Conservation (phyloP, 805 yeast species). For the Candida bentonensis region DNA sequence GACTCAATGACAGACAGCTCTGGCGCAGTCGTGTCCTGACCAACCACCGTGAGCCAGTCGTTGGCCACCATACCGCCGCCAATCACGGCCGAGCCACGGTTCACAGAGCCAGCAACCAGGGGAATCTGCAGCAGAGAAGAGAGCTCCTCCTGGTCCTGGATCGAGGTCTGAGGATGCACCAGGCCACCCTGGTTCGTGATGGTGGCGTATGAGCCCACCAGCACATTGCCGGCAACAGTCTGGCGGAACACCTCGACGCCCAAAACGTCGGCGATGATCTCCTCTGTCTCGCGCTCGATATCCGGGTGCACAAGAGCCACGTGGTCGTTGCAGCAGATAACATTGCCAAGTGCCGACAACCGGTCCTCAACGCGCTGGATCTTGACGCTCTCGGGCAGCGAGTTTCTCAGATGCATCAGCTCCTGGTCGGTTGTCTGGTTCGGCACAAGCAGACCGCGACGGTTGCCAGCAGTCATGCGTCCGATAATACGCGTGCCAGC, state of each 20-base stretch:
- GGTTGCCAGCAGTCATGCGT: conserved; percentile 95
- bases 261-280: conserved; percentile 89
- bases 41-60: conserved; percentile 96
- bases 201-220: conserved; percentile 93
- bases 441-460: conserved; percentile 94
- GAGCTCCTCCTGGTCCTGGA: conserved; percentile 96
- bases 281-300: conserved; percentile 98
- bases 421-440: conserved; percentile 98
- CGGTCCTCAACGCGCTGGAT: conserved; percentile 98
- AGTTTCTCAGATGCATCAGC: conserved; percentile 90
- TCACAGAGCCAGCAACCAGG: conserved; percentile 94
- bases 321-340: conserved; percentile 95
- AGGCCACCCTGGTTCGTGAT: conserved; percentile 95
- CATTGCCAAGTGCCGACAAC: conserved; percentile 92
- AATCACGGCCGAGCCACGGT: conserved; percentile 93
- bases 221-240: conserved; percentile 94
- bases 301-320: conserved; percentile 99
- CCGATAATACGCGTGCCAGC: conserved; percentile 98
- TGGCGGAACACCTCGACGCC: conserved; percentile 99
- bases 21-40: conserved; percentile 96
- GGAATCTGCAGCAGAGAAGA: conserved; percentile 94
- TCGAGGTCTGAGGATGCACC: conserved; percentile 94
- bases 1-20: conserved; percentile 94
- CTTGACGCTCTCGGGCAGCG: conserved; percentile 87
- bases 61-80: conserved; percentile 99